These are phyloP conservation scores for Aspergillus tubingensis DNA, from an alignment of 2,329 filamentous ascomycete genomes.

Conservation along the genomic window DNA sequence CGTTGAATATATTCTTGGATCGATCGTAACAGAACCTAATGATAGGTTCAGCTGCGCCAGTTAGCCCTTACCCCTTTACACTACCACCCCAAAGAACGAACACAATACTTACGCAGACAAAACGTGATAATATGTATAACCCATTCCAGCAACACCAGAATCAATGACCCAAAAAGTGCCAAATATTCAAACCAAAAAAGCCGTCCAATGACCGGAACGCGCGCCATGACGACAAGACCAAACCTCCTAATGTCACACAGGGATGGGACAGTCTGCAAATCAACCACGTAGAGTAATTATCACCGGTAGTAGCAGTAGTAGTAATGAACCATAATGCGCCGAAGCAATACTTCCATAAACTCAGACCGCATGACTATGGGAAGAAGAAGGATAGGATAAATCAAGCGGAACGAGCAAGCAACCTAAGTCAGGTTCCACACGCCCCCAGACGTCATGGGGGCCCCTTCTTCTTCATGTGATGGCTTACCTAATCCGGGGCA, in stretches of 20 bases:
- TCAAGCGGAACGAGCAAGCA: neutral
- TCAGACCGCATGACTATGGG: neutral
- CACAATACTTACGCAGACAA: constrained; percentile 69
- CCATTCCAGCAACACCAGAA: constrained; percentile 79
- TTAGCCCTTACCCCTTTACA: constrained; percentile 20
- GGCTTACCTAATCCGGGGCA: constrained; percentile 38
- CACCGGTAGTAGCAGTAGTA: neutral
- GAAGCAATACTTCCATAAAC: neutral
- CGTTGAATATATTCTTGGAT: constrained; percentile 81
- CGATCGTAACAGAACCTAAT: constrained; percentile 79
- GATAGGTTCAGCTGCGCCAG: constrained; percentile 67
- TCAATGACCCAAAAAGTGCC: constrained; percentile 78
- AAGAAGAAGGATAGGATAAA: neutral
- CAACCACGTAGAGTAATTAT: neutral
- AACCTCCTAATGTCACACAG: neutral
- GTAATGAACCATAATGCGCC: neutral
- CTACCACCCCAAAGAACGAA: neutral
- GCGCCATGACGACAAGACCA: constrained; percentile 48
- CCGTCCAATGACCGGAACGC: constrained; percentile 65
- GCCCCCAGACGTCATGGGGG: constrained; percentile 16
- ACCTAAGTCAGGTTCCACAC: neutral
- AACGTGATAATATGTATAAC: constrained; percentile 83
- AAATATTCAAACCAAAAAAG: constrained; percentile 75
- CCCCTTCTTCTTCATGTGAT: constrained; percentile 24
- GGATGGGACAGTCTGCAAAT: neutral